Evolutionary conservation across 1,284 basidiomycete species (phyloP).

Genomic region (Fomitopsis betulina): DNA sequence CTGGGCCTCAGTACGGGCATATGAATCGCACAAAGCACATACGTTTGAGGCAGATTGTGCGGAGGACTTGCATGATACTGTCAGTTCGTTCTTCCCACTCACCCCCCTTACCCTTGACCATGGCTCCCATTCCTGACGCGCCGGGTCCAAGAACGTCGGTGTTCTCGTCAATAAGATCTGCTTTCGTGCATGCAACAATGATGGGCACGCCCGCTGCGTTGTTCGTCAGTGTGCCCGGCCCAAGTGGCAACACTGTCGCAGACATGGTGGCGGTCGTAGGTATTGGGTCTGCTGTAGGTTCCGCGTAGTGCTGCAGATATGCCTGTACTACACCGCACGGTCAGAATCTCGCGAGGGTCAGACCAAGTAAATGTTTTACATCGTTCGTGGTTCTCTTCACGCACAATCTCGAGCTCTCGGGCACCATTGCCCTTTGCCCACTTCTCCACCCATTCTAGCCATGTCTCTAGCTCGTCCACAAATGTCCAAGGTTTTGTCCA

Average conservation of each 20-base stretch:
- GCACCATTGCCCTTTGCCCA: constrained; percentile 73
- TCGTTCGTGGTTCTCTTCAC: constrained; percentile 80
- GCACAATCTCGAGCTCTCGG: constrained; percentile 62
- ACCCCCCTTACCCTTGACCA: constrained; percentile 82
- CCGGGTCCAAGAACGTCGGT: constrained; percentile 69
- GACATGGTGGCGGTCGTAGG: constrained; percentile 54
- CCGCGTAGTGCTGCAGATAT: constrained; percentile 84
- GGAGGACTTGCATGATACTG: constrained; percentile 90
- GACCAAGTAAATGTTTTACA: constrained; percentile 45
- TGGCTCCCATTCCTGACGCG: constrained; percentile 69
- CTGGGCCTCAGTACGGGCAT: not conserved
- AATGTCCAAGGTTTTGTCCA: constrained; percentile 95
- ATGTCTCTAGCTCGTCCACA: constrained; percentile 80
- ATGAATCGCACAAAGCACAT: constrained; percentile 27
- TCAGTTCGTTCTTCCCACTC: constrained; percentile 97
- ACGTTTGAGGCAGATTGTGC: constrained; percentile 92
- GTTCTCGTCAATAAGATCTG: constrained; percentile 80
- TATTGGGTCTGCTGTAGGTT: constrained; percentile 66
- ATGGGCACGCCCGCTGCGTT: constrained; percentile 84
- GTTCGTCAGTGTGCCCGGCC: constrained; percentile 76
- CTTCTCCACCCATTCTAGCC: constrained; percentile 81
- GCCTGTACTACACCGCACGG: constrained; percentile 63
- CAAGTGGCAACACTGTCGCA: constrained; percentile 68
- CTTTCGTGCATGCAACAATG: constrained; percentile 88
- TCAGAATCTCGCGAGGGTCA: not conserved